Evolutionary conservation across 495 filamentous ascomycete genomes (phyloP).

Genomic region (Trichoderma orchidacearum): DNA sequence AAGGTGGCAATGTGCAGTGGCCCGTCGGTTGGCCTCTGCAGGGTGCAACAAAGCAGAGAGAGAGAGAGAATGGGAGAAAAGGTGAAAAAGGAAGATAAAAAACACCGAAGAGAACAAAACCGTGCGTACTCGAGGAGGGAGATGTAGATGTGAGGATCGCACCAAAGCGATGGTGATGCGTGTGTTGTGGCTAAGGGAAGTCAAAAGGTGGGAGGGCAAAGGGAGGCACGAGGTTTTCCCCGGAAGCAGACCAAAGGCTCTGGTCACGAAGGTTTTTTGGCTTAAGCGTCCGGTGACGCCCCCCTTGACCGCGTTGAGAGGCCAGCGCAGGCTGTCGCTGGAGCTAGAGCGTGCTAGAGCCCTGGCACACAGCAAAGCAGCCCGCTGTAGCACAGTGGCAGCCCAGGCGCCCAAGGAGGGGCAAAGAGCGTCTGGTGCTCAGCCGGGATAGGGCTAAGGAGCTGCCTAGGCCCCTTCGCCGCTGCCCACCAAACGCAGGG

Average conservation of each 20-base stretch:
- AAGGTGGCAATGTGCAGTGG: not conserved
- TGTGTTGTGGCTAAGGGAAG: constrained; percentile 9
- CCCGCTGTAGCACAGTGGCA: not conserved
- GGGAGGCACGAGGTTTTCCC: not conserved
- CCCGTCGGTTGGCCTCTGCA: constrained; percentile 1
- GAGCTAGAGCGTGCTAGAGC: no score
- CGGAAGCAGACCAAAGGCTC: not conserved
- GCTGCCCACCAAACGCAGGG: not conserved
- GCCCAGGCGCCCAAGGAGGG: not conserved
- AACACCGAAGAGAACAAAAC: constrained; percentile 11
- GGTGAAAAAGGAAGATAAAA: constrained; percentile 16
- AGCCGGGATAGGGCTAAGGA: not conserved
- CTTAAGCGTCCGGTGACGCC: not conserved
- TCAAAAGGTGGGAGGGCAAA: not conserved
- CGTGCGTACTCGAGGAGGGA: constrained; percentile 13
- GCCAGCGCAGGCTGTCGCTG: no score
- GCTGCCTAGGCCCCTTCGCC: not conserved
- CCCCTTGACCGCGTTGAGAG: not conserved
- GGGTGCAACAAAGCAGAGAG: not conserved
- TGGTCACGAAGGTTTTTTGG: constrained; percentile 1
- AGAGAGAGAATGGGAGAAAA: constrained; percentile 1
- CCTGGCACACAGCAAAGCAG: no score
- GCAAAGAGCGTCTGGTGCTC: no score
- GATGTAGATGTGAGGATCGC: constrained; percentile 7
- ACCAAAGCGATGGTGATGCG: constrained; percentile 7